Evolutionary conservation across 148 eudicot species (phyloP).

Genomic region (Nyssa sinensis): DNA sequence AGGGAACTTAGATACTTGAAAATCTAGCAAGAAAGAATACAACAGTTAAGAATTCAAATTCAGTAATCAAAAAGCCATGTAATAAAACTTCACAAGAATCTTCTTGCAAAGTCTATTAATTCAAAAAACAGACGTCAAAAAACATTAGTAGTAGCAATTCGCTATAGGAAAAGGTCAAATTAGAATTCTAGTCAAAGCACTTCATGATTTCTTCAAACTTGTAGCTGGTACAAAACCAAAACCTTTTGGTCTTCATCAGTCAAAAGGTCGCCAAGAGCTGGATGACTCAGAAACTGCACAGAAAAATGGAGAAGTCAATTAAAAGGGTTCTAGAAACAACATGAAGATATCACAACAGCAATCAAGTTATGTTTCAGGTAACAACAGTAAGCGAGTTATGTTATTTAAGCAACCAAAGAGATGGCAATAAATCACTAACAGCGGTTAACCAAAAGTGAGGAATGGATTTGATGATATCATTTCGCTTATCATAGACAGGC

Average conservation of each 20-base stretch:
- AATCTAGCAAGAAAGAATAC: slow-evolving; percentile 41
- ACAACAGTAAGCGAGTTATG: not conserved
- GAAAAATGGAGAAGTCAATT: slow-evolving; percentile 10
- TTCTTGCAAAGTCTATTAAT: not conserved
- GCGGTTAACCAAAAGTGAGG: slow-evolving; percentile 97
- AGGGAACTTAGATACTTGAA: slow-evolving; percentile 81
- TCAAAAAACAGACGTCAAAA: no score
- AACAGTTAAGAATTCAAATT: slow-evolving; percentile 2
- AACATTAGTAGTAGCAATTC: no score
- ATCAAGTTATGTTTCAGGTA: no score
- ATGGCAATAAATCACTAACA: slow-evolving; percentile 41
- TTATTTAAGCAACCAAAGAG: not conserved
- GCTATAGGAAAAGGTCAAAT: not conserved
- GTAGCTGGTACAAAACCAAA: slow-evolving; percentile 9
- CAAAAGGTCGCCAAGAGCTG: slow-evolving; percentile 77
- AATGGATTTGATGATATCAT: slow-evolving; percentile 67
- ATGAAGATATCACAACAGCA: not conserved
- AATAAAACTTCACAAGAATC: no score
- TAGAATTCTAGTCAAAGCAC: not conserved
- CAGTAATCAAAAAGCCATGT: not conserved
- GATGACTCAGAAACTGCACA: slow-evolving; percentile 89
- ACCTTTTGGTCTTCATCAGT: slow-evolving; percentile 91
- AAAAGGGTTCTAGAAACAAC: not conserved
- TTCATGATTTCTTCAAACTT: not conserved
- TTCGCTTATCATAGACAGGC: slow-evolving; percentile 86